These are phyloP conservation scores for Ogataea hybrid DNA, from an alignment of 1,139 yeast species.

Conservation along the genomic window DNA sequence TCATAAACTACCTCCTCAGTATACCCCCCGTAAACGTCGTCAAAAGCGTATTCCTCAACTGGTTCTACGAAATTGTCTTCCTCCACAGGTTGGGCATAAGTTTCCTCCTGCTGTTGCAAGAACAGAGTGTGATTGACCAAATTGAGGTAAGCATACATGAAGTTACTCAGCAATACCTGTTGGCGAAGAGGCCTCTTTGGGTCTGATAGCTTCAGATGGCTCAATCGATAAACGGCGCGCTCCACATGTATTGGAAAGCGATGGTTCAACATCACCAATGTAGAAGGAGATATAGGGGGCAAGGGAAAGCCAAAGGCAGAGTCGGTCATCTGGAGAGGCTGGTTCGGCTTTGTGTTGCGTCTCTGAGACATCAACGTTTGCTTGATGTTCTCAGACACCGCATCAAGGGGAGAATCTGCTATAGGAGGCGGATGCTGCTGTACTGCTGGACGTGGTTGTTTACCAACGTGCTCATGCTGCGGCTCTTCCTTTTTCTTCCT, in stretches of 20 bases:
- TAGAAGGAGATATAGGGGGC: conserved; percentile 75
- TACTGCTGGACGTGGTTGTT: neutral
- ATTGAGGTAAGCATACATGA: conserved; percentile 96
- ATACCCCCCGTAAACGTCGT: conserved; percentile 7
- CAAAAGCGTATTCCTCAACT: conserved; percentile 6
- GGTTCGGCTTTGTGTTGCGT: conserved; percentile 47
- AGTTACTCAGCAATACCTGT: conserved; percentile 88
- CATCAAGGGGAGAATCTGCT: conserved; percentile 6
- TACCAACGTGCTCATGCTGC: neutral
- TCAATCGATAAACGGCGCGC: conserved; percentile 87
- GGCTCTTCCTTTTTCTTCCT: conserved; percentile 10
- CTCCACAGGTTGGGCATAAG: conserved; percentile 13
- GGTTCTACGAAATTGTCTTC: conserved; percentile 5
- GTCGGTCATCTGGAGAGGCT: conserved; percentile 74
- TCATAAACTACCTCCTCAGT: conserved; percentile 9
- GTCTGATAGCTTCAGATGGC: conserved; percentile 90
- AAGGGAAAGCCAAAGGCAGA: conserved; percentile 85
- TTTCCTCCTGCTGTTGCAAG: conserved; percentile 49
- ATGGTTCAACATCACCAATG: conserved; percentile 75
- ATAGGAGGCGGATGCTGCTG: conserved; percentile 3
- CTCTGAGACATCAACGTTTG: conserved; percentile 30
- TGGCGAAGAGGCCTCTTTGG: conserved; percentile 88
- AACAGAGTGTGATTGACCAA: conserved; percentile 87
- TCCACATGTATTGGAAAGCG: conserved; percentile 94
- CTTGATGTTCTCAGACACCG: conserved; percentile 24